Conservation (phyloP, 2,329 filamentous ascomycete genomes). For the Colletotrichum eremochloae region DNA sequence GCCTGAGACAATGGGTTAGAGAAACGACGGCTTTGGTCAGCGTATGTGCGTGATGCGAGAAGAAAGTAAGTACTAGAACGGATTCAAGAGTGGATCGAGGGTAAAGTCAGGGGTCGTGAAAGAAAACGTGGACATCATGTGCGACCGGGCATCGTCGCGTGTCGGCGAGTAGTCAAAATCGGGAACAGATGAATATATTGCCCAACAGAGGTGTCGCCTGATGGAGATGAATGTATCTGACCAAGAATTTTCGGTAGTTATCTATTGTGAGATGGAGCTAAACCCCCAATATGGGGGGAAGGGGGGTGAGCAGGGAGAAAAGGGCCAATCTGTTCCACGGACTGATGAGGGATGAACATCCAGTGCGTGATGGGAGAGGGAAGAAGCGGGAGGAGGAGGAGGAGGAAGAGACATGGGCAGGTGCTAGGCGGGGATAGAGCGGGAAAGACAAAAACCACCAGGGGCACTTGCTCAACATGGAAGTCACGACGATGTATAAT, state of each 20-base stretch:
- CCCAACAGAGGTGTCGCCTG: too few species aligned
- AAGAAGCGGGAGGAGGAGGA: not conserved
- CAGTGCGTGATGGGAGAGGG: not conserved
- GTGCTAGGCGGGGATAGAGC: not conserved
- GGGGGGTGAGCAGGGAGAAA: not conserved
- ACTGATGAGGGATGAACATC: not conserved
- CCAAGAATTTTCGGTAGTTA: too few species aligned
- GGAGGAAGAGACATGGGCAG: not conserved
- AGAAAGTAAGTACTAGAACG: conserved; percentile 27
- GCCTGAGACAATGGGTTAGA: conserved; percentile 40
- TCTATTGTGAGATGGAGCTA: too few species aligned
- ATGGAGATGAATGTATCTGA: too few species aligned
- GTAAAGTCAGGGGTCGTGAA: not conserved
- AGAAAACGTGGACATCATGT: conserved; percentile 19
- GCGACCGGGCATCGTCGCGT: conserved; percentile 24
- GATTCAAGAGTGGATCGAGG: conserved; percentile 19
- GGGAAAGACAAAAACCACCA: not conserved
- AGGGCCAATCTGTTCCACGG: not conserved
- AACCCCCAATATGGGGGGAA: too few species aligned
- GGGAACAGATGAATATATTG: not conserved
- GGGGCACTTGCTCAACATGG: not conserved
- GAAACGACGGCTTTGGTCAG: conserved; percentile 28
- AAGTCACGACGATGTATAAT: not conserved
- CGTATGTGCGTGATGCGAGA: conserved; percentile 22
- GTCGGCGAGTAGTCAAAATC: not conserved